Conservation (phyloP, 768 basidiomycete genomes). For the Serendipita vermifera region DNA sequence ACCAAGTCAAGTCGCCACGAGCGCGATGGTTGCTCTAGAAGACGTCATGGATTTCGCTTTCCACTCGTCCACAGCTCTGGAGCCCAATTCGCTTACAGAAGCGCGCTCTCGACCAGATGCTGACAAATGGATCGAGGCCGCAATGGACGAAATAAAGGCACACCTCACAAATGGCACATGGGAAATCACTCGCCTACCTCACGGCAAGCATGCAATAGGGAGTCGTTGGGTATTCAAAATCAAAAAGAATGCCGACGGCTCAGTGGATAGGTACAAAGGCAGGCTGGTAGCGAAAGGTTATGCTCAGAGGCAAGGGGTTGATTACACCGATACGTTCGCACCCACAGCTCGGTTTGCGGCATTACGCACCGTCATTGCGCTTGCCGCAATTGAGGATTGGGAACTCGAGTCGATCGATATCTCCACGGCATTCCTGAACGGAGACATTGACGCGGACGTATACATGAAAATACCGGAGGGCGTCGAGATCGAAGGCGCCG, state of each 20-base stretch:
- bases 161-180: slow-evolving; percentile 16
- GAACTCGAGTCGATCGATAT: slow-evolving; percentile 13
- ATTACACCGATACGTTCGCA: slow-evolving; percentile 24
- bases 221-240: slow-evolving; percentile 24
- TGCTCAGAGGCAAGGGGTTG: slow-evolving; percentile 22
- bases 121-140: slow-evolving; percentile 10
- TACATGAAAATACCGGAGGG: slow-evolving; percentile 22
- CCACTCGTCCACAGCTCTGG: no score
- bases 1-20: no score
- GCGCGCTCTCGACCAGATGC: no score
- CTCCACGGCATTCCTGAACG: slow-evolving; percentile 11
- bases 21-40: no score
- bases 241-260: slow-evolving; percentile 21
- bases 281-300: slow-evolving; percentile 27
- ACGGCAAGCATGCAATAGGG: slow-evolving; percentile 19
- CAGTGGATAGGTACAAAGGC: slow-evolving; percentile 22
- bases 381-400: slow-evolving; percentile 18
- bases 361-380: slow-evolving; percentile 19
- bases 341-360: slow-evolving; percentile 19
- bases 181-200: slow-evolving; percentile 17
- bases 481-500: neutral
- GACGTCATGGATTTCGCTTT: no score
- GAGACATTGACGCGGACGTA: slow-evolving; percentile 19
- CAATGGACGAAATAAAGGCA: no score
- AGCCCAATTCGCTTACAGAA: no score